Percentiles rank a stretch among this genome's conserved stretches.
phyloP scores from a whole-genome alignment of 192 early-diverging fungal species.

The Phycomyces nitens region DNA sequence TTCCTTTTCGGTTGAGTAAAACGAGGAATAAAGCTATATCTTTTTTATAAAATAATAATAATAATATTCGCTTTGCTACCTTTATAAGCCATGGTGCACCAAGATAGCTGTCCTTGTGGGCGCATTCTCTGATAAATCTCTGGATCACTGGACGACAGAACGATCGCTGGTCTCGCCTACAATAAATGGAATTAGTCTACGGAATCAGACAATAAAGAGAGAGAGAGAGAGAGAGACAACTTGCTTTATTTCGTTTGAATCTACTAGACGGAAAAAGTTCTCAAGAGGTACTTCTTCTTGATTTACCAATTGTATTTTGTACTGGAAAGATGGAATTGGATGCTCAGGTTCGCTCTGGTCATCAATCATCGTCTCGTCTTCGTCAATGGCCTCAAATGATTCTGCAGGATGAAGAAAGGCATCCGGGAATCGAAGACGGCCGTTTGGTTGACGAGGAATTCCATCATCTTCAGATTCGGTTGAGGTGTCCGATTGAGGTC shows the following conservation, averaged over 20 bases:
- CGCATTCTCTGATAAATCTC: slow-evolving; percentile 65
- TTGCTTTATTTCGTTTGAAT: slow-evolving; percentile 39
- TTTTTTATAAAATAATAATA: no score
- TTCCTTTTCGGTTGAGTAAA: no score
- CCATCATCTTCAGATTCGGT: slow-evolving; percentile 4
- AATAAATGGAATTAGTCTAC: not conserved
- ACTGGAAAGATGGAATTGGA: slow-evolving; percentile 11
- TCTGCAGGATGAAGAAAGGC: slow-evolving; percentile 10
- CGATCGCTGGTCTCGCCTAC: slow-evolving; percentile 49
- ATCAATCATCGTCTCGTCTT: not conserved
- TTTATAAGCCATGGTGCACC: slow-evolving; percentile 73
- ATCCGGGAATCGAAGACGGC: slow-evolving; percentile 13
- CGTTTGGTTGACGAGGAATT: slow-evolving; percentile 19
- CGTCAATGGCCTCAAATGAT: not conserved
- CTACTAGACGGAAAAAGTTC: slow-evolving; percentile 38
- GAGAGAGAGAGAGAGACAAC: slow-evolving; percentile 55
- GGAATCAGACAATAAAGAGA: slow-evolving; percentile 42
- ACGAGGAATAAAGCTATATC: no score
- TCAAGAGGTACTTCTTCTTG: slow-evolving; percentile 44
- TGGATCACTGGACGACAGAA: slow-evolving; percentile 65
- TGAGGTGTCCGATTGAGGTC: not conserved
- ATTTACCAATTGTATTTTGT: slow-evolving; percentile 51
- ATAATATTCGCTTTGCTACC: slow-evolving; percentile 27
- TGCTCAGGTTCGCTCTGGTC: not conserved
- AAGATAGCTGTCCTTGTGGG: slow-evolving; percentile 60